Evolutionary conservation across 495 filamentous ascomycete genomes (phyloP).

Genomic region (Parathielavia hyrcaniae): DNA sequence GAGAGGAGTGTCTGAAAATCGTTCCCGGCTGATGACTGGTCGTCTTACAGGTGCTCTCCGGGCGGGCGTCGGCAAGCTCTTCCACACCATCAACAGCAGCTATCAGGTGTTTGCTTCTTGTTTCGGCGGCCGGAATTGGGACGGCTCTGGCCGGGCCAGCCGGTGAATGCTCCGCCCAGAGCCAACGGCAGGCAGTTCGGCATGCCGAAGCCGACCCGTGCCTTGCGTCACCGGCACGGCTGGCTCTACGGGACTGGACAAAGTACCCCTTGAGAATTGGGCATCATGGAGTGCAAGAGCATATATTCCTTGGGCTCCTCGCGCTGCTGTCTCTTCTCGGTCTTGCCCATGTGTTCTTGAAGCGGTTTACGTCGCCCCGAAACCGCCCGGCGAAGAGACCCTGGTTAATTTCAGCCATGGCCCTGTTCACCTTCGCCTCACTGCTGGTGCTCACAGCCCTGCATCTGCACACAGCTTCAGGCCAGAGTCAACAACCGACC

Average conservation of each 20-base stretch:
- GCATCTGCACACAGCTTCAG: not conserved
- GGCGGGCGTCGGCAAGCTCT: not conserved
- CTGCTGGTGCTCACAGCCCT: constrained; percentile 19
- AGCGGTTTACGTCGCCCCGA: not conserved
- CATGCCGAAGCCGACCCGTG: not conserved
- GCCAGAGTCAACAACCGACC: not conserved
- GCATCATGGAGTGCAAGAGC: not conserved
- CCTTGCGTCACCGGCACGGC: not conserved
- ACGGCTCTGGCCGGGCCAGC: not conserved
- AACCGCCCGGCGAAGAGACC: not conserved
- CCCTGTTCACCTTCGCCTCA: constrained; percentile 16
- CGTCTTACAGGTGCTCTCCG: not conserved
- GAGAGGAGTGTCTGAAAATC: too few species aligned
- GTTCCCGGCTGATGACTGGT: not conserved
- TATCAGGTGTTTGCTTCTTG: not conserved
- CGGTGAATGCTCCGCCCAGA: not conserved
- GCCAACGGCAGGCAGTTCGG: not conserved
- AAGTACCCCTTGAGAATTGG: not conserved
- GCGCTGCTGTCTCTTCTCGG: not conserved
- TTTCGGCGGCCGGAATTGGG: not conserved
- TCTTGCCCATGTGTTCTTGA: not conserved
- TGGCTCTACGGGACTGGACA: not conserved
- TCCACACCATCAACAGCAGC: too few species aligned
- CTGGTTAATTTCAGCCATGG: constrained; percentile 17
- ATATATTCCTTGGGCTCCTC: not conserved